Base-by-base conservation (phyloP, 2,329 filamentous ascomycete species). In the Domatiomyces catenatus region DNA sequence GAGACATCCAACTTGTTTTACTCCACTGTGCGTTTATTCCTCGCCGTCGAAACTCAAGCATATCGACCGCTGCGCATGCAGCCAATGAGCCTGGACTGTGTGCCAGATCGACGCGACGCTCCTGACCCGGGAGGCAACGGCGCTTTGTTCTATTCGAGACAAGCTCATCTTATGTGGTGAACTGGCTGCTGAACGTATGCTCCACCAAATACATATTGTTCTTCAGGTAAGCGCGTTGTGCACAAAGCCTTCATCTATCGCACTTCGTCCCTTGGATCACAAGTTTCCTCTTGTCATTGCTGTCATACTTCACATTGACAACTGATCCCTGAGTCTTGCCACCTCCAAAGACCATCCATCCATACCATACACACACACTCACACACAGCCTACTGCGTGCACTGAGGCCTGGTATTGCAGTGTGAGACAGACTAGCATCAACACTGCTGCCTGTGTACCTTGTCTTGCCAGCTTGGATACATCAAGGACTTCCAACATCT, bases 71-170 rank as follows among this genome's bases (percentile, higher is more conserved):
- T 15, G 32, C 12, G 32, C 32, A 15, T 39, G 32, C 32, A 39
- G 32, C 32, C 32, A 39, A 39, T 39, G 32, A 39, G 10, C 10
- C 32, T 12, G 66, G 52, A 64, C 79, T 2, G 73, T 80, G 36
- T 48, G 70, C 22, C 79, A 79, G 57, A 67, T 80, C 12, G 76
- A 80, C 53, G 60, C 75, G 0, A 61, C 78, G 2, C 73, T 79
- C 42, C 70, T 80, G 0, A 74, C 75, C 32, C 32, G 32, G 10
- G 32, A 39, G 10, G 10, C 43, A 26, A 26, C n/a, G 18, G n/a
- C 43, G 43, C 43, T 45, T 19, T 45, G 43, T 26, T 45, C 43
- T 20, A 20, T 45, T 26, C 18, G 43, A 45, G 19, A 45, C 43
- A 45, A 45, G 43, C 43, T n/a, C 22, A 20, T 20, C 18, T n/a